Percentiles rank a stretch among this genome's conserved stretches.
phyloP scores from a whole-genome alignment of 2,329 filamentous ascomycete species.

The Fusarium luffae region DNA sequence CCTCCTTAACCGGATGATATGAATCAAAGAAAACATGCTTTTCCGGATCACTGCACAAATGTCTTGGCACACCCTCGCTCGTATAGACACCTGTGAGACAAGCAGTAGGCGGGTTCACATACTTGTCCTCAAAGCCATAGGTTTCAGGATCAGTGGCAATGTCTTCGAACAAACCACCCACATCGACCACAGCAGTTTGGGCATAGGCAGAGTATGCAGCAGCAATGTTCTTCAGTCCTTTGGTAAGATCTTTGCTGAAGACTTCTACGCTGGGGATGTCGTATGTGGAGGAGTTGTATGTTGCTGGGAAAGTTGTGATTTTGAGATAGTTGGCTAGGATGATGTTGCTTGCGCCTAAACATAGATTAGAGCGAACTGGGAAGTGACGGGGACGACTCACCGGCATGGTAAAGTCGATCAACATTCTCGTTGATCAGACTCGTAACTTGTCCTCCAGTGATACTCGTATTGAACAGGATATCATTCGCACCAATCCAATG shows the following conservation, averaged over 20 bases:
- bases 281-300: constrained; percentile 21
- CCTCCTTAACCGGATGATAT: constrained; percentile 26
- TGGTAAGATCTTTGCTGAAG: background rate
- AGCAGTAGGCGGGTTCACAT: constrained; percentile 24
- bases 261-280: constrained; percentile 5
- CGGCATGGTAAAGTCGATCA: background rate
- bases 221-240: constrained; percentile 4
- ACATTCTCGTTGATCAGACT: constrained; percentile 19
- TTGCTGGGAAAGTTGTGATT: constrained; percentile 15
- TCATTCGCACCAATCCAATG: constrained; percentile 35
- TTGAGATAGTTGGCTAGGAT: constrained; percentile 25
- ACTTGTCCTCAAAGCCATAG: constrained; percentile 14
- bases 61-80: constrained; percentile 16
- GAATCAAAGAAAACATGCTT: constrained; percentile 29
- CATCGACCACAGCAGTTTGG: constrained; percentile 6
- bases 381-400: no score
- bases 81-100: constrained; percentile 25
- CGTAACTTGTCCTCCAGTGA: constrained; percentile 18
- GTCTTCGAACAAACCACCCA: background rate
- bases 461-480: constrained; percentile 31
- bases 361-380: background rate
- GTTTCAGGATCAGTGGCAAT: background rate
- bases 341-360: constrained; percentile 9
- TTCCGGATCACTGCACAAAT: constrained; percentile 26
- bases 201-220: constrained; percentile 15